Percentiles rank a stretch among this genome's conserved stretches.
Conservation (phyloP, 345 rosid genomes). For the Bretschneidera sinensis region DNA sequence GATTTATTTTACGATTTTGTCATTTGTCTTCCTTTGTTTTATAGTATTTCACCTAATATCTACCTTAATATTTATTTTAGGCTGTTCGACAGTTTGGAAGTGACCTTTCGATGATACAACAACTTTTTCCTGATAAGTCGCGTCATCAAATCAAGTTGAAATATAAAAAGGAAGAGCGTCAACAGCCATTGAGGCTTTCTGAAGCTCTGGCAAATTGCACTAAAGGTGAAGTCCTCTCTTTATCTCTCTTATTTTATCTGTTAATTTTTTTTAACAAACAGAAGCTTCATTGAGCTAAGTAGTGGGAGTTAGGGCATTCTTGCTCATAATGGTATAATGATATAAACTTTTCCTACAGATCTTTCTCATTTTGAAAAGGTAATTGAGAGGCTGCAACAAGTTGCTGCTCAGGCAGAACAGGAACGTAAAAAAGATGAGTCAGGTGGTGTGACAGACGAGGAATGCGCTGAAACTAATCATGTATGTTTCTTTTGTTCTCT, state of each 20-base stretch:
- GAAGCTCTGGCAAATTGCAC: slow-evolving; percentile 57
- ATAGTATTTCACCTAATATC: not conserved
- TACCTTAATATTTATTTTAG: slow-evolving; percentile 26
- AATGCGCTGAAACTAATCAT: slow-evolving; percentile 22
- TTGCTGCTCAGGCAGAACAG: slow-evolving; percentile 35
- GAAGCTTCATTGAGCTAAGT: slow-evolving; percentile 1
- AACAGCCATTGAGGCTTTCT: slow-evolving; percentile 47
- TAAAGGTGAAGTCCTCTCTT: slow-evolving; percentile 32
- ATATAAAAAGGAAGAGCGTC: slow-evolving; percentile 73
- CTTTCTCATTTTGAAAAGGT: slow-evolving; percentile 51
- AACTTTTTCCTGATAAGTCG: slow-evolving; percentile 59
- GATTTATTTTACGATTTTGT: not conserved
- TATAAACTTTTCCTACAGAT: slow-evolving; percentile 35
- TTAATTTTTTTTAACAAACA: not conserved
- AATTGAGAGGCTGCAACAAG: slow-evolving; percentile 51
- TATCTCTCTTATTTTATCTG: slow-evolving; percentile 1
- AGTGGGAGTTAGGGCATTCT: not conserved
- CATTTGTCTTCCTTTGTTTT: not conserved
- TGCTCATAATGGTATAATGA: not conserved
- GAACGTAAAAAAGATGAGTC: slow-evolving; percentile 36
- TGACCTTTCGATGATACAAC: slow-evolving; percentile 69
- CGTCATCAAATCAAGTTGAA: slow-evolving; percentile 74
- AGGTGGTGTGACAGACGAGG: slow-evolving; percentile 28
- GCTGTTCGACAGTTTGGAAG: slow-evolving; percentile 76
- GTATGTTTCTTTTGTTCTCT: slow-evolving; percentile 25